Evolutionary conservation across 768 basidiomycete genomes (phyloP), one percentile per base, ranked within the genome.

Genomic region (Serendipita vermifera): DNA sequence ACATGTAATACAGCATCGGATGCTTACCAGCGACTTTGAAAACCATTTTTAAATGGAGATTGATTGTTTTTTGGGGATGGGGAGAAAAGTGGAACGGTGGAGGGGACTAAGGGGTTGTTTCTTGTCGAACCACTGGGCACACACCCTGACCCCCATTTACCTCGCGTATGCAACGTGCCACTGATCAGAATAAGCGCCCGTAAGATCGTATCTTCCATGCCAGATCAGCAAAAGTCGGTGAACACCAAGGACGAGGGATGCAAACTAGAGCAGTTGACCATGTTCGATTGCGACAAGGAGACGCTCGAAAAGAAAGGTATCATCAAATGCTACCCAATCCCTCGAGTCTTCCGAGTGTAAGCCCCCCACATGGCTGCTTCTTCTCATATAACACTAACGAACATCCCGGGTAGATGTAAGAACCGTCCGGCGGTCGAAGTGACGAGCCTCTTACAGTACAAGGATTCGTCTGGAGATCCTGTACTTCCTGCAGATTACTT

Each of bases 1-100:
- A n/a, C n/a, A 54, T n/a, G n/a, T 15, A 38, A 3, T 1, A 22
- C 0, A 26, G 55, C 14, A 5, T 22, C 38, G 1, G 9, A 20
- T 15, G 55, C 74, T 59, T 66, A 87, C 87, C 87, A 71, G 90
- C 82, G 64, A 94, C 90, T 72, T 94, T 91, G 86, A 77, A 91
- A 63, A 81, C 78, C 87, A 89, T 88, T 35, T 59, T 69, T 63
- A 46, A 58, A 54, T 41, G 57, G 56, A 41, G 51, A 40, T 60
- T 59, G 54, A 61, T 43, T 27, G 41, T 61, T 56, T 26, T 27
- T 38, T 46, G 24, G 35, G 46, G 24, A 40, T 31, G 55, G 62
- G 63, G 63, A 63, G 53, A 64, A 63, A 59, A 64, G 58, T 40
- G 66, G 24, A 55, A 32, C 35, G 51, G 38, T 51, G 57, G 48